Evolutionary conservation across 495 filamentous ascomycete genomes (phyloP).

Genomic region (Penicillium simplicissimum): DNA sequence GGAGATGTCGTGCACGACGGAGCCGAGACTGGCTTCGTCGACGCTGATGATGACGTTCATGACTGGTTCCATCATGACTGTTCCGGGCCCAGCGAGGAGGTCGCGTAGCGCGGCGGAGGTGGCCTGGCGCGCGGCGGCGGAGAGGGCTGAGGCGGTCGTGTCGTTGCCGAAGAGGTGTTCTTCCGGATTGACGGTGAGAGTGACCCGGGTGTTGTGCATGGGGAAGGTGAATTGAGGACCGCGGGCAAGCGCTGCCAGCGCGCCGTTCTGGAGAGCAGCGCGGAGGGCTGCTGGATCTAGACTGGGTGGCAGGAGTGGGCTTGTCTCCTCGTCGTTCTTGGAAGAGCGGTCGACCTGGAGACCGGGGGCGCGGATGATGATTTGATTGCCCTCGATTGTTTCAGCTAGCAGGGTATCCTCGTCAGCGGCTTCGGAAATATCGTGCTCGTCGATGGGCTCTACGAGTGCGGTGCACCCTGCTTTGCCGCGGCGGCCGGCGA

Average conservation of each 20-base stretch:
- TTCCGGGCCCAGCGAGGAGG: conserved; percentile 35
- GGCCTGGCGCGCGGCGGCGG: conserved; percentile 73
- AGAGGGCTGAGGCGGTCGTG: conserved; percentile 72
- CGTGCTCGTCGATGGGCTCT: conserved; percentile 54
- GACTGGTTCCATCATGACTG: conserved; percentile 85
- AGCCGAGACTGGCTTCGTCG: conserved; percentile 76
- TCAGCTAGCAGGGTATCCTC: conserved; percentile 33
- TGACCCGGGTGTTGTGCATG: conserved; percentile 68
- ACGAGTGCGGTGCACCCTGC: conserved; percentile 72
- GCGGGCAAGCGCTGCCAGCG: conserved; percentile 78
- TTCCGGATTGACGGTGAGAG: conserved; percentile 63
- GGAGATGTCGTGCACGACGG: conserved; percentile 88
- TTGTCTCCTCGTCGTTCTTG: conserved; percentile 38
- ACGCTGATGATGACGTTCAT: conserved; percentile 84
- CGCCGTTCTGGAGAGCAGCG: conserved; percentile 72
- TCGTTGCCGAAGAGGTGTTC: conserved; percentile 66
- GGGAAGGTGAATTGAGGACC: conserved; percentile 78
- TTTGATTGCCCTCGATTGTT: conserved; percentile 55
- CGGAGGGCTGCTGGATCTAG: conserved; percentile 58
- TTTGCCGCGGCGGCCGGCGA: conserved; percentile 76
- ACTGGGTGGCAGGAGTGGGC: conserved; percentile 55
- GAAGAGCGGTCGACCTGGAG: conserved; percentile 42
- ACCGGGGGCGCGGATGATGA: conserved; percentile 54
- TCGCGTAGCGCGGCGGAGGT: conserved; percentile 65
- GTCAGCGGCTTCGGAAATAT: conserved; percentile 20